Evolutionary conservation across 2,329 filamentous ascomycete genomes (phyloP), one percentile per base, ranked within the genome.

Genomic region (Teratosphaeria destructans): DNA sequence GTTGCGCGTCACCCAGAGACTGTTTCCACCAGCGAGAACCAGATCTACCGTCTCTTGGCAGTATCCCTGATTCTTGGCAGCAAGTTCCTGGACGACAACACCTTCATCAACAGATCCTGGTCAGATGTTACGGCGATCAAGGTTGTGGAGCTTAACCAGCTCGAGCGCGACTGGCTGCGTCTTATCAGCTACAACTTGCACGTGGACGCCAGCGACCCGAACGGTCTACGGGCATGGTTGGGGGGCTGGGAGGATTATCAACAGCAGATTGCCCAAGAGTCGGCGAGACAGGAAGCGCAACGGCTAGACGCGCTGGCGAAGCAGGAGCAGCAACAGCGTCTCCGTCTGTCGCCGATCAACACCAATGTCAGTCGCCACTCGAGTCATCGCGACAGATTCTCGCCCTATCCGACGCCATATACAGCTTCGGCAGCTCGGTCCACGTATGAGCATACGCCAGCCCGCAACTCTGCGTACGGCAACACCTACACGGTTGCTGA

Each of bases 1-100:
- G 86, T 96, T 80, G 73, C 65, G 68, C 71, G 64, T 56, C 67
- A 63, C 49, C 68, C 70, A 16, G 64, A 66, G 26, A 69, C 69
- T 34, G 64, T 72, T 37, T 60, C 61, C 16, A 75, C 79, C 56
- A 78, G 78, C 49, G 79, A 82, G 58, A 87, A 87, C 52, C 86
- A 94, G 71, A 82, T 95, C 58, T 95, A 93, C 81, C 88, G 90
- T 62, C 87, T 95, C 78, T 81, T 96, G 64, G 95, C 91, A 6
- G 88, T 93, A 43, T 85, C 88, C 7, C 78, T 96, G 60, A 82
- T 96, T 57, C 81, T 96, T 57, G 92, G 90, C 61, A 95, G 90
- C 84, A 96, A 96, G 78, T 96, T 96, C 70, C 79, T 96, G 65
- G 92, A 96, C 70, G 92, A 96, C 79, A 96, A 96, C 76, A 96